A percentile compares a stretch with the other conserved stretches of the same genome.
Evolutionary conservation across 2,329 filamentous ascomycete genomes (phyloP).

Genomic region (Scytalidium sp.): DNA sequence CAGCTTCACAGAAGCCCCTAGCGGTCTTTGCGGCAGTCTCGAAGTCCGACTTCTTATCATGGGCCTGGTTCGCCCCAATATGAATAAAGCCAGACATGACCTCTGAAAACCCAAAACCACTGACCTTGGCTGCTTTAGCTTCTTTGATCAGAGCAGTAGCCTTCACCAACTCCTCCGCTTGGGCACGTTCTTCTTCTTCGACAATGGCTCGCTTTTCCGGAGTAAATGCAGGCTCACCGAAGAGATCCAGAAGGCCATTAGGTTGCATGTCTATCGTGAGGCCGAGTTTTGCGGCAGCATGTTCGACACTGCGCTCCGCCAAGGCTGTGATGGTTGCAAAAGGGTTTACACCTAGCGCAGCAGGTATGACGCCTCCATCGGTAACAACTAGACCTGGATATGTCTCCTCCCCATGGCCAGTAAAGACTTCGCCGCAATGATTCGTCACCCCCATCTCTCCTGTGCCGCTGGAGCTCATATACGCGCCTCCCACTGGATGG

Average conservation of each 20-base stretch:
- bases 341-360: slow-evolving; percentile 62
- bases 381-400: slow-evolving; percentile 58
- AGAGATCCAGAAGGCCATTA: slow-evolving; percentile 51
- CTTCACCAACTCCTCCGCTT: slow-evolving; percentile 35
- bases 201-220: slow-evolving; percentile 7
- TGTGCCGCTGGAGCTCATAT: slow-evolving; percentile 58
- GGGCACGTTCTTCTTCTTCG: slow-evolving; percentile 22
- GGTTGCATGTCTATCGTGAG: slow-evolving; percentile 43
- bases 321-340: slow-evolving; percentile 68
- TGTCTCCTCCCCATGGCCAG: slow-evolving; percentile 45
- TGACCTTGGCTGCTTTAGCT: slow-evolving; percentile 30
- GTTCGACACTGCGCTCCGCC: slow-evolving; percentile 59
- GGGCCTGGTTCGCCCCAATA: slow-evolving; percentile 34
- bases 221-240: slow-evolving; percentile 42
- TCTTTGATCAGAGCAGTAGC: slow-evolving; percentile 37
- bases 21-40: slow-evolving; percentile 49
- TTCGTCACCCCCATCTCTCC: slow-evolving; percentile 57
- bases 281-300: slow-evolving; percentile 38
- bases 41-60: slow-evolving; percentile 49
- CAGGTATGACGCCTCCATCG: slow-evolving; percentile 60
- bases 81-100: slow-evolving; percentile 63
- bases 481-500: slow-evolving; percentile 64
- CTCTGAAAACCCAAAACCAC: slow-evolving; percentile 59
- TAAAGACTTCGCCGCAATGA: slow-evolving; percentile 59
- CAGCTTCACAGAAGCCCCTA: slow-evolving; percentile 51